Evolutionary conservation across 345 rosid genomes (phyloP), one percentile per base, ranked within the genome.

Genomic region (Balakata baccata): DNA sequence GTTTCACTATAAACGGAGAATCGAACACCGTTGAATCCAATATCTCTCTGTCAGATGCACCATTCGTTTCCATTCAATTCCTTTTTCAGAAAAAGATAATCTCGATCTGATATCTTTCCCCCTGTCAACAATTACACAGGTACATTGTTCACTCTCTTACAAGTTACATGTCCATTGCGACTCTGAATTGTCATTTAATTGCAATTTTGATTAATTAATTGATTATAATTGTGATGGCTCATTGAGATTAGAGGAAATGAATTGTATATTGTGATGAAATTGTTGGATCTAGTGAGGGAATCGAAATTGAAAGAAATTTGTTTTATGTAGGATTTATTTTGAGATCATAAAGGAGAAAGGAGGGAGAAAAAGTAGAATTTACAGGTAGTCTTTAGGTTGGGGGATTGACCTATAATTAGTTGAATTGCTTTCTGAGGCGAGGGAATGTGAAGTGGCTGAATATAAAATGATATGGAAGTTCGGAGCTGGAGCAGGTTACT

Each of bases 41-140:
- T 29, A n/a, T n/a, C 7, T 10, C 11, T 54, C 64, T 60, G 41
- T 63, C 50, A 64, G 68, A 64, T 64, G 51, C 68, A 43, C 51
- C 4, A 16, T 13, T 62, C 46, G 16, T 34, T 62, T 62, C 10
- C 11, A 11, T 12, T 50, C 47, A 10, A 1, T 43, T 6, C 11
- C 34, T 23, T 6, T 54, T 58, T 22, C n/a, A 34, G 9, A 39
- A 14, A 12, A 61, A 29, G 61, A 37, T 16, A 34, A 14, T 64
- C 67, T 11, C 51, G 25, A 41, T 64, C 68, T 63, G 66, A 63
- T 63, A 5, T 63, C 9, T 7, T 9, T 37, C 23, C 45, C 5
- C 6, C 47, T n/a, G 45, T 20, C 16, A 34, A 7, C 20, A 7
- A 6, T 10, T 37, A 6, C 18, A 6, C 14, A 41, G 68, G 68